A percentile compares a stretch with the other conserved stretches of the same genome.
Evolutionary conservation across 345 rosid species (phyloP).

Genomic region (Pugionium dolabratum): DNA sequence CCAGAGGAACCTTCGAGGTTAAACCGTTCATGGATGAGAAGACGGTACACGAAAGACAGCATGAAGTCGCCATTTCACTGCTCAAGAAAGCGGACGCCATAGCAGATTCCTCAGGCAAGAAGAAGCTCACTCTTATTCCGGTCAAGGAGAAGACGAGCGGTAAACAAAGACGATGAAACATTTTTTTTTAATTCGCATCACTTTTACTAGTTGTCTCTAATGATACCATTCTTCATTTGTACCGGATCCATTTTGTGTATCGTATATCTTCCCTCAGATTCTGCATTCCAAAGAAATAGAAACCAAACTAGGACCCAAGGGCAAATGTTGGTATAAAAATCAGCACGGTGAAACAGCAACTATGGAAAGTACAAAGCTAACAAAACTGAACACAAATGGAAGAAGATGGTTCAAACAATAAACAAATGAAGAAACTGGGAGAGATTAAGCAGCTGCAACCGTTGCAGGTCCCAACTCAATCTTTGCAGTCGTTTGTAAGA

Average conservation of each 20-base stretch:
- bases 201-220: conserved; percentile 25
- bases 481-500: conserved; percentile 90
- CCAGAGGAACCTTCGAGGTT: conserved; percentile 80
- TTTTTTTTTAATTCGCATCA: not conserved
- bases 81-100: conserved; percentile 59
- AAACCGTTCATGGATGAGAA: conserved; percentile 69
- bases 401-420: conserved; percentile 30
- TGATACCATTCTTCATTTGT: not conserved
- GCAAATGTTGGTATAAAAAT: conserved; percentile 18
- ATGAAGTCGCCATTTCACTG: conserved; percentile 61
- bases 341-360: conserved; percentile 16
- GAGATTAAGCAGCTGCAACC: conserved; percentile 55
- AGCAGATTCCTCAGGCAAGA: conserved; percentile 56
- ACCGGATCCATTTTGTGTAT: no score
- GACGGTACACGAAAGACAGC: conserved; percentile 50
- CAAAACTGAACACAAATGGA: conserved; percentile 29
- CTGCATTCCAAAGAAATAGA: no score
- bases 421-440: conserved; percentile 15
- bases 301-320: not conserved
- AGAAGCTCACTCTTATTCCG: conserved; percentile 74
- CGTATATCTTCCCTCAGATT: no score
- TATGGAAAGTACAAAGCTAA: conserved; percentile 21
- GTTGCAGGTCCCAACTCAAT: conserved; percentile 77
- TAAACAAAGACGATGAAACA: conserved; percentile 37
- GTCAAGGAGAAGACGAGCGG: conserved; percentile 59